Conservation (phyloP, 1,284 basidiomycete genomes). For the Pisolithus thermaeus region DNA sequence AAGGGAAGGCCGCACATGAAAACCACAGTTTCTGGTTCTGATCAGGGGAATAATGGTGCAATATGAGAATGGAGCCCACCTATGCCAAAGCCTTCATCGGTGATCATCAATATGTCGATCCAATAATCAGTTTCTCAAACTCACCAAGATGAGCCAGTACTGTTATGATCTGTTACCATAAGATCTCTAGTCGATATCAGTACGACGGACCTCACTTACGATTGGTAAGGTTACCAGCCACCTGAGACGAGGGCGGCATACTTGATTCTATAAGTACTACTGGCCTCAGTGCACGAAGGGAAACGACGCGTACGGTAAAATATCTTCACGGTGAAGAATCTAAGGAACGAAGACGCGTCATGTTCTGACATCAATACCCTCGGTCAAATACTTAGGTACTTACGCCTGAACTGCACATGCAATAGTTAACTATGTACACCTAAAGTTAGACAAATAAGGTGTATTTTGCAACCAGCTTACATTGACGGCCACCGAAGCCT, state of each 20-base stretch:
- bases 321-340: not conserved
- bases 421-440: not conserved
- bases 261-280: not conserved
- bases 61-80: not conserved
- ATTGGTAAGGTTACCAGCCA: not conserved
- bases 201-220: not conserved
- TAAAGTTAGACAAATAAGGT: not conserved
- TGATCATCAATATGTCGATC: not conserved
- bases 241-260: not conserved
- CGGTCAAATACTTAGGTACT: not conserved
- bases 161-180: not conserved
- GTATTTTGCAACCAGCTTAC: not conserved
- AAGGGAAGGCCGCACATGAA: not conserved
- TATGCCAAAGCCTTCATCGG: not conserved
- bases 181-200: not conserved
- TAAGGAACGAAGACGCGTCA: not conserved
- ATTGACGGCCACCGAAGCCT: not conserved
- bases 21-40: not conserved
- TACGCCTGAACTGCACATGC: not conserved
- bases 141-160: not conserved
- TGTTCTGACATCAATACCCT: not conserved
- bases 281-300: not conserved
- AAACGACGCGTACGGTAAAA: not conserved
- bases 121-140: not conserved
- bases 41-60: not conserved